Evolutionary conservation across 257 asterid genomes (phyloP), one percentile per base, ranked within the genome.

Genomic region (Eucommia ulmoides): DNA sequence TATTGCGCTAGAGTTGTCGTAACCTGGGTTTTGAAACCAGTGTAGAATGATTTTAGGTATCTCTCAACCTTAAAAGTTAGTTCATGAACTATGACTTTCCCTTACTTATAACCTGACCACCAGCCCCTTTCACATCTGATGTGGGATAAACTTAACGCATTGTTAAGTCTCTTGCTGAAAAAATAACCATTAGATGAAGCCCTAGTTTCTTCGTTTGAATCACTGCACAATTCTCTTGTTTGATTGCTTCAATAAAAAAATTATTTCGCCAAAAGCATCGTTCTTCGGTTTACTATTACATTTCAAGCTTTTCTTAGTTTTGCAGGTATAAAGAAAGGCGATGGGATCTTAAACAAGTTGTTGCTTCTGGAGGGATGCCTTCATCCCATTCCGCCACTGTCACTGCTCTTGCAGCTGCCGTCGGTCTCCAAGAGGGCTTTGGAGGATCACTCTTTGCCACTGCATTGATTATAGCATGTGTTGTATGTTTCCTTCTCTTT

Each of bases 331-430:
- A 68, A 64, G 96, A 86, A 63, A 74, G 70, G 22, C 76, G 69
- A 24, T 86, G 94, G 96, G 96, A 91, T 65, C 51, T 76, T 41
- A 83, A 74, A 75, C 78, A 65, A 71, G 86, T 91, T 20, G 45
- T 86, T 59, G 96, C 83, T 55, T 83, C 99, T 1, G 99, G 99
- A 9, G 99, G 99, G 10, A 91, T 91, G 99, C 99, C 99, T 0
- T 91, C 99, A 1, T 86, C 99, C 60, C 96, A 91, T 81, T 80
- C 99, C 22, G 68, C 99, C 52, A 86, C 99, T 7, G 99, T 83
- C 56, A 61, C 84, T 53, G 96, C 99, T 56, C 88, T 91, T 33
- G 86, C 96, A 0, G 57, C 76, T 42, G 93, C 92, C 41, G 73
- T 83, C n/a, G 95, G 99, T 54, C 56, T 83, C 53, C 77, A 63